Base-by-base conservation (phyloP, 2,329 filamentous ascomycete species). In the Ophiocordyceps robertsii region DNA sequence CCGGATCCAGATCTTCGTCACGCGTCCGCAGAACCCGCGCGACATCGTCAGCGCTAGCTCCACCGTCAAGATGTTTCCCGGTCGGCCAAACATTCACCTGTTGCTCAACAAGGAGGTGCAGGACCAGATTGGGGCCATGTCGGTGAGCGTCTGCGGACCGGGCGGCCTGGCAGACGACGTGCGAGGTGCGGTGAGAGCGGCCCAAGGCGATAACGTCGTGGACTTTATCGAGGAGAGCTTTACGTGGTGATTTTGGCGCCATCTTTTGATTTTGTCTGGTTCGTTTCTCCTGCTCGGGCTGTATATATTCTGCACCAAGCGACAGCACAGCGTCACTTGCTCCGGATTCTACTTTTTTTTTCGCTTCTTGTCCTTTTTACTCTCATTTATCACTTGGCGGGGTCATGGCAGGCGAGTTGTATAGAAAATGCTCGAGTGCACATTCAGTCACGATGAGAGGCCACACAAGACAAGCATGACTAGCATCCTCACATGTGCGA, bases 11-110 rank as follows among this genome's bases (percentile, higher is more conserved):
- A 75, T 96, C 39, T 96, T 94, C 64, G 80, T 96, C 51, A 96
- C 92, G 6, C 74, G 87, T 42, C 90, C 90, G 1, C 81, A 84
- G 52, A 85, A 82, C 57, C 79, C 82, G n/a, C 82, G 80, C 57
- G 84, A 93, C 55, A 84, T 94, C 41, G 72, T 80, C 52, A 86
- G 79, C 39, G 79, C 82, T 4, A 86, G 80, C 43, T 72, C 75
- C 3, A 90, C 83, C 5, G 88, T 96, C 43, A 85, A 89, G 63
- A 92, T 96, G 82, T 87, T 86, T 60, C 84, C 88, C 2, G 90
- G 92, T 3, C 79, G 89, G 49, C 90, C 90, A 10, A 87, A 94
- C 55, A 75, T 94, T 37, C 73, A 79, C 17, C 77, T 83, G 0
- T 66, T 96, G n/a, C 67, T 96, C 38, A 72, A 79, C 48, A 82